A percentile compares a stretch with the other conserved stretches of the same genome.
Evolutionary conservation across 1,284 basidiomycete genomes (phyloP).

Genomic region (Ganoderma resinaceum): DNA sequence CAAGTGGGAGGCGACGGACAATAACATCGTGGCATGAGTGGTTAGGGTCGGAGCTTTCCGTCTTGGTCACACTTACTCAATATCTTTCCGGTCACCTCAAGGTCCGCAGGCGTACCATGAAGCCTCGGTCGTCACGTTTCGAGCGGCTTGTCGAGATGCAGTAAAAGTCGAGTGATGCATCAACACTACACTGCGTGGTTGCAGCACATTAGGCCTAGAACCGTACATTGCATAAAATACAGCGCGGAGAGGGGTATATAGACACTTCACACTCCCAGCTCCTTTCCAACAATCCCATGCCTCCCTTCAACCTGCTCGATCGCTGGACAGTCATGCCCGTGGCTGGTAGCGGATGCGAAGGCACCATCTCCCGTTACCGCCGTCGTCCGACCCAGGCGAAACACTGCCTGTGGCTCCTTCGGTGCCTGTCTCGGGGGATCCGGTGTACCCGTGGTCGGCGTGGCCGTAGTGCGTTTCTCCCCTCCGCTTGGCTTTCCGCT

Average conservation of each 20-base stretch:
- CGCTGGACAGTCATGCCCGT: background rate
- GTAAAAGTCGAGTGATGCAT: no score
- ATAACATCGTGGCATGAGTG: background rate
- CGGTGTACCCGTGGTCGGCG: background rate
- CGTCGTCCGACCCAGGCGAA: background rate
- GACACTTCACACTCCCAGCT: no score
- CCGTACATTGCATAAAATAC: no score
- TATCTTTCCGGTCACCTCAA: background rate
- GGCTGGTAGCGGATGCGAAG: background rate
- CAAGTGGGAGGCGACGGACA: background rate
- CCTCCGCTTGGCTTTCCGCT: background rate
- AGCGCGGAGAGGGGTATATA: no score
- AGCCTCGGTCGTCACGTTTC: background rate
- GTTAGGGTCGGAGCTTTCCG: no score
- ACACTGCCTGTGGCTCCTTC: background rate
- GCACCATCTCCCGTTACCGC: background rate
- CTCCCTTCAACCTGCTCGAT: no score
- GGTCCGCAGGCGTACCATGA: background rate
- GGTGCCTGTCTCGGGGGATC: background rate
- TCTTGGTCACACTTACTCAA: no score
- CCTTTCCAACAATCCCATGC: no score
- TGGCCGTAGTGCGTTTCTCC: background rate
- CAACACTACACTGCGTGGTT: no score
- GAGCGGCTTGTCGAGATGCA: background rate
- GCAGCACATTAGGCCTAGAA: no score